Evolutionary conservation across 768 basidiomycete species (phyloP), one percentile per base, ranked within the genome.

Genomic region (Tremella yokohamensis): DNA sequence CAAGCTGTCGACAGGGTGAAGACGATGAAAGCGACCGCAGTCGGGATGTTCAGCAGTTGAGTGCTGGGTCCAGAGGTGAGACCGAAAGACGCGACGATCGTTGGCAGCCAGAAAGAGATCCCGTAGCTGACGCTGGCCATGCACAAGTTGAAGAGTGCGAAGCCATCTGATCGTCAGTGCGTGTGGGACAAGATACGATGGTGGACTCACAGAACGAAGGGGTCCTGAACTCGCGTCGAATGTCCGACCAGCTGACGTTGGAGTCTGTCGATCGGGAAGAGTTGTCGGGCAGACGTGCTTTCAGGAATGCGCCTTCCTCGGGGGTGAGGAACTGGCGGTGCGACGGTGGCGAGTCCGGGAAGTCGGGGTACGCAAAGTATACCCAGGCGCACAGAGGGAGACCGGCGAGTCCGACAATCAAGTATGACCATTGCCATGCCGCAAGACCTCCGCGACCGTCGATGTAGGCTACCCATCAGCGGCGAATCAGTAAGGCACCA

Each of bases 41-140:
- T 54, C 15, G 69, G 69, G 24, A 67, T 70, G 39, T 54, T 61
- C 7, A 70, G 40, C 9, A 66, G 57, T 56, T 58, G 63, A n/a
- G 39, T 51, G 13, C 19, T 47, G 29, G 29, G 29, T 11, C 29
- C 29, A 1, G 54, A 39, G 18, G 62, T 61, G 24, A 72, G 61
- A n/a, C 70, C 70, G 25, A 68, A 61, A 20, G 39, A 29, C 7
- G 57, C 22, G 29, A 72, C 49, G 39, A 72, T 63, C 8, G 67
- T 64, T 1, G 67, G 67, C 0, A 69, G 57, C 70, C 70, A 69
- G 59, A 68, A 72, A 2, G 55, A 38, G 15, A 63, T 42, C 12
- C 68, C 68, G 40, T 54, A 49, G 0, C 53, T 57, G 15, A 56
- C 61, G 19, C 49, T 61, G 47, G 51, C 52, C 40, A 47, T 18